phyloP scores from a whole-genome alignment of 345 rosid genomes.

The Noccaea caerulescens region DNA sequence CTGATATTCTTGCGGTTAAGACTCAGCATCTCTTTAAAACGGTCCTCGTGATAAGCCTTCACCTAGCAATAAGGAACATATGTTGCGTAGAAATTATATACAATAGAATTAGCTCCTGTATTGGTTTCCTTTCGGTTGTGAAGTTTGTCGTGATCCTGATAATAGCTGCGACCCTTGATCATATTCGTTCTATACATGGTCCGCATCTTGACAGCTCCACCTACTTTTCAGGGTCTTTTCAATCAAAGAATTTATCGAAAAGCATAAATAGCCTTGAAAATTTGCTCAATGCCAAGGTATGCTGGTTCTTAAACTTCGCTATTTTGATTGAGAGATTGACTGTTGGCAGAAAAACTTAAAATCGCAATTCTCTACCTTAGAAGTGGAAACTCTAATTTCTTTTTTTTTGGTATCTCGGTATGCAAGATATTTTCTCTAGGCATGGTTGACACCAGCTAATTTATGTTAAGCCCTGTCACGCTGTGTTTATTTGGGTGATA shows the following conservation, averaged over 20 bases:
- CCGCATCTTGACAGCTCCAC: constrained; percentile 24
- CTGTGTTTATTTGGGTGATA: constrained; percentile 26
- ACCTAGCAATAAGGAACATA: constrained; percentile 8
- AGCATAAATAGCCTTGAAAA: constrained; percentile 90
- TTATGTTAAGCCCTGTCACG: constrained; percentile 8
- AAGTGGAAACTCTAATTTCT: background rate
- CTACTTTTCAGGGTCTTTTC: constrained; percentile 78
- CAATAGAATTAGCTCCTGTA: constrained; percentile 26
- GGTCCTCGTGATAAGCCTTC: constrained; percentile 4
- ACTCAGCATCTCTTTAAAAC: background rate
- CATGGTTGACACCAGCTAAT: constrained; percentile 5
- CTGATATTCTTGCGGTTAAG: constrained; percentile 4
- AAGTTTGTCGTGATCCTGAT: constrained; percentile 27
- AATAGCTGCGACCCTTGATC: constrained; percentile 32
- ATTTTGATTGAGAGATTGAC: constrained; percentile 15
- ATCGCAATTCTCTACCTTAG: constrained; percentile 6
- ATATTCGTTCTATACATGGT: constrained; percentile 21
- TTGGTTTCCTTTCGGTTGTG: constrained; percentile 18
- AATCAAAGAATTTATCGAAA: constrained; percentile 62
- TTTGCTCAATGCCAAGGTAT: constrained; percentile 92
- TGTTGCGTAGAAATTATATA: constrained; percentile 16
- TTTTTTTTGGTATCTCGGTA: constrained; percentile 23
- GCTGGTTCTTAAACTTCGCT: constrained; percentile 25
- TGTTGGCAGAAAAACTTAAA: constrained; percentile 19
- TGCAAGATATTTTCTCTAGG: constrained; percentile 32